Percentiles rank a stretch among this genome's conserved stretches.
phyloP scores from a whole-genome alignment of 768 basidiomycete species.

The Rubroboletus satanas region DNA sequence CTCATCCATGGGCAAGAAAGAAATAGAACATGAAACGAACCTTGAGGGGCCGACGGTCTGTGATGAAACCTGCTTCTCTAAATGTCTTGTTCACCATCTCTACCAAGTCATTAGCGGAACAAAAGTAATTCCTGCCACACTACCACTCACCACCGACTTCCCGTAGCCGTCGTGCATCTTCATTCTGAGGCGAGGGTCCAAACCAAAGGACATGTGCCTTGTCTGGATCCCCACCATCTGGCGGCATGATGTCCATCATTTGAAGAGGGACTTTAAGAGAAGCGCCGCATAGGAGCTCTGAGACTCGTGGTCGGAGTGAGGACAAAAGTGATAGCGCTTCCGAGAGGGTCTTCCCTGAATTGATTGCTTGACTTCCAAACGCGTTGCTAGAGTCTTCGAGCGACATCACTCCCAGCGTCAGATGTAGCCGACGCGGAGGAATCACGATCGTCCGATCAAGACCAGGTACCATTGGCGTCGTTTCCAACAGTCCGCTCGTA shows the following conservation, averaged over 20 bases:
- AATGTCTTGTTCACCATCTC: slow-evolving; percentile 43
- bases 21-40: slow-evolving; percentile 26
- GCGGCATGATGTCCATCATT: slow-evolving; percentile 47
- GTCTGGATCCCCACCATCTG: slow-evolving; percentile 33
- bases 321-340: slow-evolving; percentile 43
- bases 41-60: slow-evolving; percentile 48
- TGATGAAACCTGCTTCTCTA: slow-evolving; percentile 39
- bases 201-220: slow-evolving; percentile 56
- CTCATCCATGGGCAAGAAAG: background rate
- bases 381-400: slow-evolving; percentile 33
- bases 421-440: slow-evolving; percentile 54
- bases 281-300: slow-evolving; percentile 35
- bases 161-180: slow-evolving; percentile 30
- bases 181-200: slow-evolving; percentile 40
- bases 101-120: slow-evolving; percentile 18
- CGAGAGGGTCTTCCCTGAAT: slow-evolving; percentile 30
- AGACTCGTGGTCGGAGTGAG: slow-evolving; percentile 37
- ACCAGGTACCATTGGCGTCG: slow-evolving; percentile 38
- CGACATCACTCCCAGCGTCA: slow-evolving; percentile 73
- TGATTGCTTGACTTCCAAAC: background rate
- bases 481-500: slow-evolving; percentile 20
- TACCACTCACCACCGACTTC: slow-evolving; percentile 35
- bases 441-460: slow-evolving; percentile 61
- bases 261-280: slow-evolving; percentile 42
- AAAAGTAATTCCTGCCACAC: background rate